A percentile compares a stretch with the other conserved stretches of the same genome.
Conservation (phyloP, 768 basidiomycete species). For the Chalciporus chontae region DNA sequence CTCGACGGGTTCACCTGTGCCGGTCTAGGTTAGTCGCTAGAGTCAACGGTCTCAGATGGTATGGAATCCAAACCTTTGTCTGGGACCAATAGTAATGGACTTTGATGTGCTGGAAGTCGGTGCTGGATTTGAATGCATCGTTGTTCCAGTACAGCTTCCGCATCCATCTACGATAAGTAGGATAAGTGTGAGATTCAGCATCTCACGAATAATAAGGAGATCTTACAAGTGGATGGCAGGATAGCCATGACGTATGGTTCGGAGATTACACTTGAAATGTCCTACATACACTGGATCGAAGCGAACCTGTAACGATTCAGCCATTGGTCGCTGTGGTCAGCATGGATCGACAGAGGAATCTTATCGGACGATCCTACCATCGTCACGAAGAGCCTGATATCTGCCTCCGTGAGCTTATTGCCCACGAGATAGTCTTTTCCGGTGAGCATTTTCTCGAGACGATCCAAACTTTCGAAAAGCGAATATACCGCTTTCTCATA, state of each 20-base stretch:
- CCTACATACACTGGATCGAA: constrained; percentile 89
- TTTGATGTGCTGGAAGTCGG: constrained; percentile 80
- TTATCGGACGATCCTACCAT: constrained; percentile 49
- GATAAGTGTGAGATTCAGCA: background rate
- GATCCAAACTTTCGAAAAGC: constrained; percentile 78
- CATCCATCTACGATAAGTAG: constrained; percentile 55
- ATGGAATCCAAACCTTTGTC: constrained; percentile 12
- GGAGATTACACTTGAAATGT: constrained; percentile 93
- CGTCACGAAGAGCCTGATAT: constrained; percentile 89
- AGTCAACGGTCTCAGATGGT: background rate
- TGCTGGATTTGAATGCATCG: constrained; percentile 81
- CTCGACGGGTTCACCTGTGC: constrained; percentile 73
- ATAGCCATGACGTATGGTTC: constrained; percentile 82
- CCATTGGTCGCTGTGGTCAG: too few relatives aligned
- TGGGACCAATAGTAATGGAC: constrained; percentile 39
- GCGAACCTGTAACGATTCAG: constrained; percentile 50
- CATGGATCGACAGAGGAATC: background rate
- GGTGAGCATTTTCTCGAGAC: constrained; percentile 69
- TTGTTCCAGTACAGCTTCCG: constrained; percentile 90
- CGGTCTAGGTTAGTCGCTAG: constrained; percentile 1
- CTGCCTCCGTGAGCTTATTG: constrained; percentile 77
- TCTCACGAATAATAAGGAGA: background rate
- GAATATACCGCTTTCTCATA: constrained; percentile 75
- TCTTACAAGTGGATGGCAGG: constrained; percentile 66
- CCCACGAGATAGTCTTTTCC: constrained; percentile 86